Conservation (phyloP, 2,329 filamentous ascomycete genomes). For the Ophiognomonia clavigignenti-juglandacearum region DNA sequence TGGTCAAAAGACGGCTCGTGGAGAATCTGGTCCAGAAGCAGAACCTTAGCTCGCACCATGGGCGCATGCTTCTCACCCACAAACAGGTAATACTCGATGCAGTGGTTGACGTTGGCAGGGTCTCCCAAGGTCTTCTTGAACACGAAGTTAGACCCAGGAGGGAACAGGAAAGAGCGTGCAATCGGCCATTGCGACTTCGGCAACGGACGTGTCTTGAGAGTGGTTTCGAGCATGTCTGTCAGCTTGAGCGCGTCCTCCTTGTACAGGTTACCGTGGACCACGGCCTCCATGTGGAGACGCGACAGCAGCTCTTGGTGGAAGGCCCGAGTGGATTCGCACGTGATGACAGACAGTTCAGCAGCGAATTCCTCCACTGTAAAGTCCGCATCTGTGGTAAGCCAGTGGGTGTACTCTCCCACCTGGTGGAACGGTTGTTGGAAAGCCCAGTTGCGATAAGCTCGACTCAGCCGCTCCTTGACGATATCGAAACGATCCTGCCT, state of each 20-base stretch:
- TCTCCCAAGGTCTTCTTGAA: slow-evolving; percentile 80
- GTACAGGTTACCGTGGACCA: slow-evolving; percentile 89
- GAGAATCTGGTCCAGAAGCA: slow-evolving; percentile 83
- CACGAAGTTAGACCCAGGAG: slow-evolving; percentile 75
- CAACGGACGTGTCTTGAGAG: slow-evolving; percentile 67
- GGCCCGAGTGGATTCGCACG: slow-evolving; percentile 65
- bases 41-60: slow-evolving; percentile 66
- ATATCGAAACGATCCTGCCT: slow-evolving; percentile 86
- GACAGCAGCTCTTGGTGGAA: slow-evolving; percentile 78
- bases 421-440: slow-evolving; percentile 87
- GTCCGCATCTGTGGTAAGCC: slow-evolving; percentile 70
- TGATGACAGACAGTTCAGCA: slow-evolving; percentile 70
- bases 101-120: slow-evolving; percentile 83
- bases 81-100: slow-evolving; percentile 72
- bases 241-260: slow-evolving; percentile 87
- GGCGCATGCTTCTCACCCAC: slow-evolving; percentile 66
- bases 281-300: slow-evolving; percentile 81
- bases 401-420: slow-evolving; percentile 75
- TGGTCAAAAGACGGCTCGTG: slow-evolving; percentile 94
- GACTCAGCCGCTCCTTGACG: slow-evolving; percentile 76
- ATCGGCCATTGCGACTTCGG: slow-evolving; percentile 77
- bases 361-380: slow-evolving; percentile 78
- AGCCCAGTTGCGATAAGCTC: slow-evolving; percentile 80
- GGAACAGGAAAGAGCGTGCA: slow-evolving; percentile 69
- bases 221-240: slow-evolving; percentile 76